These are phyloP conservation scores for Apocynum venetum DNA, from an alignment of 257 asterid genomes.

Conservation along the genomic window DNA sequence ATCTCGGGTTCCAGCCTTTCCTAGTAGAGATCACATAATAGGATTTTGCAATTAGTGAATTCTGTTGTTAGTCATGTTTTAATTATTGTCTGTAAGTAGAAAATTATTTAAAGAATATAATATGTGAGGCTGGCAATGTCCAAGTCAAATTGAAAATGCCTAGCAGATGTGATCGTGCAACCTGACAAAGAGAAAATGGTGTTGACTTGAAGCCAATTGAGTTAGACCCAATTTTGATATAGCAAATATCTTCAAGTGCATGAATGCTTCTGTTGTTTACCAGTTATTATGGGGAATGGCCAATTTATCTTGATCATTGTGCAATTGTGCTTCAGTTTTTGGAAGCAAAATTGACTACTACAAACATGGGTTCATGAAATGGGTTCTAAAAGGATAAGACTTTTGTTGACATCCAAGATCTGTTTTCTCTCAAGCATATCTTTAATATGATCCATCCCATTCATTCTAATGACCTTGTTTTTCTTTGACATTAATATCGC, in stretches of 20 bases:
- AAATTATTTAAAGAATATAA: background rate
- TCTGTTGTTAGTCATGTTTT: background rate
- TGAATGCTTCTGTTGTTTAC: slow-evolving; percentile 21
- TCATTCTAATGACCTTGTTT: background rate
- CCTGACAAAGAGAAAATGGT: slow-evolving; percentile 33
- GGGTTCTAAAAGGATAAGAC: background rate
- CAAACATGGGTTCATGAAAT: background rate
- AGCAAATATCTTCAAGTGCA: slow-evolving; percentile 33
- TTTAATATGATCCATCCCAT: background rate
- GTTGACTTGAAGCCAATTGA: slow-evolving; percentile 32
- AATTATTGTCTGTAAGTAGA: background rate
- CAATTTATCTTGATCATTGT: background rate
- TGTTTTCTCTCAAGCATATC: background rate
- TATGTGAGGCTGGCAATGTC: slow-evolving; percentile 6
- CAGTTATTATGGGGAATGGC: slow-evolving; percentile 14
- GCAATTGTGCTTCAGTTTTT: background rate
- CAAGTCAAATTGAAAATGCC: slow-evolving; percentile 17
- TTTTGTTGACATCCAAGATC: background rate
- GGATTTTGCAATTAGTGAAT: background rate
- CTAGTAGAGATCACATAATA: background rate
- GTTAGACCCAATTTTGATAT: slow-evolving; percentile 25
- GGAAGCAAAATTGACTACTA: background rate
- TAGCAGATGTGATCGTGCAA: slow-evolving; percentile 18
- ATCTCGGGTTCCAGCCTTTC: background rate
- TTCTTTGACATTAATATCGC: background rate